These are phyloP conservation scores for Nigrospora osmanthi DNA, from an alignment of 2,329 filamentous ascomycete genomes.

Conservation along the genomic window DNA sequence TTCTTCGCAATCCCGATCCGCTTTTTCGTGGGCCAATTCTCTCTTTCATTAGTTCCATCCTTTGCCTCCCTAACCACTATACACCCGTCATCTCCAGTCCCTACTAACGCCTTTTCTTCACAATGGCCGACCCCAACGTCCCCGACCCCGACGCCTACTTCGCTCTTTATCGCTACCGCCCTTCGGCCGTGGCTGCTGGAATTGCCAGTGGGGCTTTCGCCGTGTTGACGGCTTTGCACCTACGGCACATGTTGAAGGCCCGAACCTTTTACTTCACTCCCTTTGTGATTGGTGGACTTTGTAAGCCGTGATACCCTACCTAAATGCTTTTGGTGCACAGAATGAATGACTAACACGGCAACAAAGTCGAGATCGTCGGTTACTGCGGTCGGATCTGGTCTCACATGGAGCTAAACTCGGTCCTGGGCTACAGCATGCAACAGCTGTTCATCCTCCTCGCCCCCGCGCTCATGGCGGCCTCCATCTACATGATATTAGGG, in stretches of 20 bases:
- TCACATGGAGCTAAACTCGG: conserved; percentile 10
- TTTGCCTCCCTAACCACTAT: too few relatives aligned
- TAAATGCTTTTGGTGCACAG: too few relatives aligned
- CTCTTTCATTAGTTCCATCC: too few relatives aligned
- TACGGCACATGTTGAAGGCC: conserved; percentile 1
- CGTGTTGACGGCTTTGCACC: conserved; percentile 7
- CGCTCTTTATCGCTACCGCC: conserved; percentile 10
- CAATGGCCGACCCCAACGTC: neutral
- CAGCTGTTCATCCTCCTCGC: conserved; percentile 25
- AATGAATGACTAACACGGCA: too few relatives aligned
- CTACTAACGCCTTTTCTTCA: too few relatives aligned
- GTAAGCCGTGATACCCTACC: conserved; percentile 12
- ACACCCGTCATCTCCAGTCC: too few relatives aligned
- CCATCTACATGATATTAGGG: conserved; percentile 18
- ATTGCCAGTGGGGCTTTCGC: conserved; percentile 7
- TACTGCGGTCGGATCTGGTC: conserved; percentile 18
- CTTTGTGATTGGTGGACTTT: conserved; percentile 10
- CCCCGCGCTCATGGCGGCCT: conserved; percentile 26
- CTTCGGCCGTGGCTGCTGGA: conserved; percentile 8
- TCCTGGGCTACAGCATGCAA: conserved; percentile 25
- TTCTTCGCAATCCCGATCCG: too few relatives aligned
- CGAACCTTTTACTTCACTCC: conserved; percentile 9
- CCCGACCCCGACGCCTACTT: conserved; percentile 7
- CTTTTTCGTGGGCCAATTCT: too few relatives aligned
- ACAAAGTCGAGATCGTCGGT: conserved; percentile 28